Evolutionary conservation across 257 asterid genomes (phyloP), one percentile per base, ranked within the genome.

Genomic region (Henckelia pumila): DNA sequence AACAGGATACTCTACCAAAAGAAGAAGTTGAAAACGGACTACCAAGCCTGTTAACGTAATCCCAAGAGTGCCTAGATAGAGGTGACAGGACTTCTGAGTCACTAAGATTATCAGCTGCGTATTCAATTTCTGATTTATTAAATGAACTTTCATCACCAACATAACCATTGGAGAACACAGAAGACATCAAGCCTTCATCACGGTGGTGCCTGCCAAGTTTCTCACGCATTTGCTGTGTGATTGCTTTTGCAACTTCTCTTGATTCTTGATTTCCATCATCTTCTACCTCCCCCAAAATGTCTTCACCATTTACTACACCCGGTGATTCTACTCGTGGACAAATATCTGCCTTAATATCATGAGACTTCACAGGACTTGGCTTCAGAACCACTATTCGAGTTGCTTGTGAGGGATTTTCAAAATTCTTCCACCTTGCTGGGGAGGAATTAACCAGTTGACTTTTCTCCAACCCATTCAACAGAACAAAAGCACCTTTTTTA

Each of bases 351-450:
- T 75, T 82, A 26, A 73, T 75, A 62, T 83, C 82, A 30, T 63
- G 83, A 71, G 78, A 71, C 69, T 76, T 94, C 28, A 82, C 86
- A 59, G 80, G 76, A 83, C 91, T 86, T 62, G 99, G 97, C 70
- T 95, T 95, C 64, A 95, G 86, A 73, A 95, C 97, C 32, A 95
- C 97, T 71, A 95, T 95, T 61, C 97, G 88, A n/a, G 96, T 91
- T 26, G 96, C 92, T 73, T 84, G 98, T 67, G 85, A 56, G 44
- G 84, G 70, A 78, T 44, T 73, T 64, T 82, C 88, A 72, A 78
- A 84, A 69, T 70, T 66, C 61, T 76, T 82, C 88, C 85, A 75
- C 70, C 75, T 78, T 52, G 63, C 81, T n/a, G 83, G 77, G 71
- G 92, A 74, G 25, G 86, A 75, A 69, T 58, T 75, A 68, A 63